phyloP scores from a whole-genome alignment of 2,329 filamentous ascomycete species.

The Apiospora kogelbergensis region DNA sequence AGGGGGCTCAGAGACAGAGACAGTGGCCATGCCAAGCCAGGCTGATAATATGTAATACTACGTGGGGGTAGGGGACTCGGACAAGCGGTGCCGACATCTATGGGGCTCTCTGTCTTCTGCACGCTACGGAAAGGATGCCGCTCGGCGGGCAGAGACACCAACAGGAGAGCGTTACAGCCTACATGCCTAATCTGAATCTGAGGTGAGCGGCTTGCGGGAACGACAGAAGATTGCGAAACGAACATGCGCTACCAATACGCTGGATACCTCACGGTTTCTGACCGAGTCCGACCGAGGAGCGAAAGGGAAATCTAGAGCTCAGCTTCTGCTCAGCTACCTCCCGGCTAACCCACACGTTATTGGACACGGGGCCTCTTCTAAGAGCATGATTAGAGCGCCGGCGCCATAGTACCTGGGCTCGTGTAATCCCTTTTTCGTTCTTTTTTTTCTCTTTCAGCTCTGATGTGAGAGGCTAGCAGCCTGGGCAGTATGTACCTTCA shows the following conservation, averaged over 20 bases:
- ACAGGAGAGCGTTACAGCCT: background rate
- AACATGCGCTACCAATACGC: background rate
- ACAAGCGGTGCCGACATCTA: slow-evolving; percentile 1
- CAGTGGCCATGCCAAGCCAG: background rate
- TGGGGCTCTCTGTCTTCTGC: background rate
- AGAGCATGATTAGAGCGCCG: background rate
- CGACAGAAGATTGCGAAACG: background rate
- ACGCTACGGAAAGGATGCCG: background rate
- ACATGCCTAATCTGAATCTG: background rate
- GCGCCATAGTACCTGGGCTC: background rate
- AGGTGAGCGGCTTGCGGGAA: background rate
- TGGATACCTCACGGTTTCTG: background rate
- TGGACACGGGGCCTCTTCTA: background rate
- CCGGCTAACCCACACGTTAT: background rate
- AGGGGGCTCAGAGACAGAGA: background rate
- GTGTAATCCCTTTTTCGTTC: background rate
- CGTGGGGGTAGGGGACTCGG: background rate
- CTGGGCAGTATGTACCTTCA: background rate
- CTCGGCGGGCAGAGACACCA: background rate
- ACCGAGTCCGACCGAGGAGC: background rate
- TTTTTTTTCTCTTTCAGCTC: background rate
- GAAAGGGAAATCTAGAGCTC: background rate
- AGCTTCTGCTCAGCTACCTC: background rate
- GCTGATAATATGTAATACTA: background rate
- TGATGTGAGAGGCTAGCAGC: background rate